These are phyloP conservation scores for Mayamaea pseudoterrestris DNA, from an alignment of 108 stramenopile species.

Conservation along the genomic window DNA sequence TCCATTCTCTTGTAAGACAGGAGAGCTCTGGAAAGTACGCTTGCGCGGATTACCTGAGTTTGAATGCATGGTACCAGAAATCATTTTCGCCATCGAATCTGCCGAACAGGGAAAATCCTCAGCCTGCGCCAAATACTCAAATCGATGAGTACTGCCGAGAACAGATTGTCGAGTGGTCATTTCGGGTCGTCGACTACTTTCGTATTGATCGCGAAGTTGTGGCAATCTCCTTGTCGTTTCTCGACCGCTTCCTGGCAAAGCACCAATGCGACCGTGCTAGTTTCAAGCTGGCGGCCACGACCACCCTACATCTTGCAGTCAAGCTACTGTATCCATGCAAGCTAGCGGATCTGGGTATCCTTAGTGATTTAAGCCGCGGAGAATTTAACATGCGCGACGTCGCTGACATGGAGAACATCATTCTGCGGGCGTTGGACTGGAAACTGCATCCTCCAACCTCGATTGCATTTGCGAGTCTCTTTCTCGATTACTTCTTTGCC, in stretches of 20 bases:
- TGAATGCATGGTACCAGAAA: conserved; percentile 28
- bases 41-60: conserved; percentile 35
- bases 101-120: too few relatives aligned
- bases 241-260: conserved; percentile 51
- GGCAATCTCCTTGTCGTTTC: conserved; percentile 25
- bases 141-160: conserved; percentile 58
- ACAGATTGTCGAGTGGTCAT: conserved; percentile 61
- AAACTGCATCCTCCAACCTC: conserved; percentile 38
- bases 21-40: conserved; percentile 24
- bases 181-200: conserved; percentile 63
- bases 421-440: conserved; percentile 32
- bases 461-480: conserved; percentile 20
- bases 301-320: conserved; percentile 41
- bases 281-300: conserved; percentile 54
- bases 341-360: conserved; percentile 39
- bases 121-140: too few relatives aligned
- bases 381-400: conserved; percentile 55
- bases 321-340: conserved; percentile 53
- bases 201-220: conserved; percentile 56
- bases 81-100: not conserved
- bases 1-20: conserved; percentile 21
- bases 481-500: conserved; percentile 30
- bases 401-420: conserved; percentile 34
- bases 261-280: conserved; percentile 35
- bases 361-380: conserved; percentile 46